Evolutionary conservation across 345 rosid genomes (phyloP).

Genomic region (Camelina laxa): DNA sequence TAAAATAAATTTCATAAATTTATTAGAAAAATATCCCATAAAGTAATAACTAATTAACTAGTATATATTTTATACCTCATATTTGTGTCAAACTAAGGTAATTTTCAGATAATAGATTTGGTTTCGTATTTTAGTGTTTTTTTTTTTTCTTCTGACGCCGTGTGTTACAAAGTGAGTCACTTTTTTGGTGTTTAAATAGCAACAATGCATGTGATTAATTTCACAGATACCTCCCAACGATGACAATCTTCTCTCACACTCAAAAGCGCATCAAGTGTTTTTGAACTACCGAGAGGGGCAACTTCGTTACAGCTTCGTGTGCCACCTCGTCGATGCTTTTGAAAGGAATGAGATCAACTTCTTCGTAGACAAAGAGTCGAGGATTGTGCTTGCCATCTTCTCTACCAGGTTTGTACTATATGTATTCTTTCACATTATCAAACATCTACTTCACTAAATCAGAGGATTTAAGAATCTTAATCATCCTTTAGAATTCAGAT

Average conservation of each 20-base stretch:
- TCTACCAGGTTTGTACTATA: no score
- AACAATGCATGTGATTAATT: neutral
- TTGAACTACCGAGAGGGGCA: conserved; percentile 6
- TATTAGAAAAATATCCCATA: no score
- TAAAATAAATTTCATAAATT: no score
- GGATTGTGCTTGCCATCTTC: neutral
- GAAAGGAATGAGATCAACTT: neutral
- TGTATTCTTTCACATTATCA: neutral
- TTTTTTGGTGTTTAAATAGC: neutral
- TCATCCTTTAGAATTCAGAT: neutral
- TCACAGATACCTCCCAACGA: neutral
- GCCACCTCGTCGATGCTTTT: conserved; percentile 14
- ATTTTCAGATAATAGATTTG: no score
- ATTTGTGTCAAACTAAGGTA: no score
- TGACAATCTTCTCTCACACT: neutral
- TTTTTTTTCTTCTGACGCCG: neutral
- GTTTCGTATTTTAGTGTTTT: neutral
- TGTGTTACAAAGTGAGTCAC: neutral
- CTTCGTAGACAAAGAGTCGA: conserved; percentile 29
- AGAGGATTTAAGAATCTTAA: neutral
- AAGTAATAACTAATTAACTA: no score
- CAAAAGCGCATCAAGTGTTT: conserved; percentile 1
- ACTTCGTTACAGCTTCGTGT: neutral
- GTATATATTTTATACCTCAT: no score
- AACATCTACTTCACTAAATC: no score